A percentile compares a stretch with the other conserved stretches of the same genome.
Conservation (phyloP, 2,329 filamentous ascomycete species). For the Thelonectria discophora region DNA sequence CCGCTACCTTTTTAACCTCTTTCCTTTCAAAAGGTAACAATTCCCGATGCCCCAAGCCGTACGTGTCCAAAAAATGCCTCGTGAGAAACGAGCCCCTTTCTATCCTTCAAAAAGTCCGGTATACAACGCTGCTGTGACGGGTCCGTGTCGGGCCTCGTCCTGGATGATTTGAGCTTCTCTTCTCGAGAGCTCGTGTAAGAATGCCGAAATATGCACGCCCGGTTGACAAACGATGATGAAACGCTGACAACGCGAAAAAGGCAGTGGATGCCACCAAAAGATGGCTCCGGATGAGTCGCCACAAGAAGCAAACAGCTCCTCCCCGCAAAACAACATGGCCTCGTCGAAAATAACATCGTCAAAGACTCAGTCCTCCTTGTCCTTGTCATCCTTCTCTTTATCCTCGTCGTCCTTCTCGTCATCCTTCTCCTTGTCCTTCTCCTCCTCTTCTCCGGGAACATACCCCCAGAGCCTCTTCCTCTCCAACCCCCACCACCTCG, state of each 20-base stretch:
- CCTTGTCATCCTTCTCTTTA: not conserved
- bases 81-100: not conserved
- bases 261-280: not conserved
- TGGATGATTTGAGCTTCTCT: not conserved
- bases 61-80: not conserved
- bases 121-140: not conserved
- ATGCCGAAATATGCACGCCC: not conserved
- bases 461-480: constrained; percentile 37
- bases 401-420: not conserved
- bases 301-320: not conserved
- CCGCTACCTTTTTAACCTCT: not conserved
- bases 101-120: not conserved
- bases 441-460: not conserved
- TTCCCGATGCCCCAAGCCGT: not conserved
- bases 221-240: not conserved
- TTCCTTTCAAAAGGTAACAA: not conserved
- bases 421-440: not conserved
- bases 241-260: not conserved
- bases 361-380: not conserved
- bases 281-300: not conserved
- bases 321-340: too few species aligned
- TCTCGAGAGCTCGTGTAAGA: not conserved
- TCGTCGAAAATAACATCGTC: too few species aligned
- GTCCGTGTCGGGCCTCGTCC: not conserved
- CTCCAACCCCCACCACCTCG: constrained; percentile 37